These are phyloP conservation scores for Phialemoniopsis sp. DNA, from an alignment of 2,329 filamentous ascomycete genomes.

Conservation along the genomic window DNA sequence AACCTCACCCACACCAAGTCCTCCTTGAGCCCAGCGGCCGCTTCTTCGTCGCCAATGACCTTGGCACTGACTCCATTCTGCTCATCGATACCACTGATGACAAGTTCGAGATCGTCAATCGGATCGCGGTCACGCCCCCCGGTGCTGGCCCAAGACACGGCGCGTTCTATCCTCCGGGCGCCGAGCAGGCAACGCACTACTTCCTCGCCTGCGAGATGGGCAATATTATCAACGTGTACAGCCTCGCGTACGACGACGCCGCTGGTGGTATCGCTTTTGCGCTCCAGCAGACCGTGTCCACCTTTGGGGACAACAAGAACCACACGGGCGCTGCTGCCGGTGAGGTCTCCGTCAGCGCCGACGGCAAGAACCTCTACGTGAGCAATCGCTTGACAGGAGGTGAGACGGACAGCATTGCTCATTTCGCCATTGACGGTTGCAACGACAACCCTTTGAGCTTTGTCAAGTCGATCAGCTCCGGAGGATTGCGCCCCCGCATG, in stretches of 20 bases:
- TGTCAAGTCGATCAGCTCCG: constrained; percentile 23
- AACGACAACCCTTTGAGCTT: constrained; percentile 24
- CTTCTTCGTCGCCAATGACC: constrained; percentile 44
- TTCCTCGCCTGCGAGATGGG: constrained; percentile 40
- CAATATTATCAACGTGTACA: constrained; percentile 38
- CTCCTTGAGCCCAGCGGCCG: constrained; percentile 43
- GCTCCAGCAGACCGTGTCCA: constrained; percentile 30
- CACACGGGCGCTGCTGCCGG: constrained; percentile 34
- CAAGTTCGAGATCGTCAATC: constrained; percentile 29
- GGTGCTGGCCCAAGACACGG: constrained; percentile 48
- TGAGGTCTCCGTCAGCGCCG: constrained; percentile 35
- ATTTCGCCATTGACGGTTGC: constrained; percentile 30
- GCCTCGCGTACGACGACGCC: constrained; percentile 29
- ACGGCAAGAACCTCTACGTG: constrained; percentile 42
- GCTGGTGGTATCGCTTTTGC: constrained; percentile 27
- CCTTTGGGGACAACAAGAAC: constrained; percentile 31
- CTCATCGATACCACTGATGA: constrained; percentile 39
- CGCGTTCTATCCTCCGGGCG: constrained; percentile 35
- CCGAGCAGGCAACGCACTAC: constrained; percentile 35
- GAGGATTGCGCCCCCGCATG: constrained; percentile 39
- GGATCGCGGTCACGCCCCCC: constrained; percentile 23
- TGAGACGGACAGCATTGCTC: constrained; percentile 40
- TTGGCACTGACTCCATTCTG: constrained; percentile 43
- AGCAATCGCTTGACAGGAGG: constrained; percentile 45
- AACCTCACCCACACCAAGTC: constrained; percentile 40